Base-by-base conservation (phyloP, 192 early-diverging fungal genomes). In the Backusella liffmaniae region DNA sequence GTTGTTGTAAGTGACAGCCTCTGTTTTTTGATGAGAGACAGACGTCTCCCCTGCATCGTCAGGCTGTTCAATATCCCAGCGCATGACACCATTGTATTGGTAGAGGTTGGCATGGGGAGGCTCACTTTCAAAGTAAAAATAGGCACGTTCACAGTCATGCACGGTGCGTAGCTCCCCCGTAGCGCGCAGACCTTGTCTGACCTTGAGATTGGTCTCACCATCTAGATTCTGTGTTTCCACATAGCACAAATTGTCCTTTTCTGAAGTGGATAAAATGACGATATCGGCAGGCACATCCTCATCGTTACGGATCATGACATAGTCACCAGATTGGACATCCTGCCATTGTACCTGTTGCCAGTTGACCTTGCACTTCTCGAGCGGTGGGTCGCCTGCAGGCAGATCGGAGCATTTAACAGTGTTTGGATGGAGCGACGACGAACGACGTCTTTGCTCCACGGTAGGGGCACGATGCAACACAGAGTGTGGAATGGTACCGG, bases 181-280 rank as follows among this genome's bases (percentile, higher is more conserved):
- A 6, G 91, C 87, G 0, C 84, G 77, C 69, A 92, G 62, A 0
- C 91, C 88, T 37, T 90, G 86, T 67, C 95, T 90, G 36, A 95
- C 90, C 82, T 99, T 99, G 34, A 99, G 85, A 77, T 98, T 99
- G 8, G 98, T 99, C 80, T 99, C 98, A 73, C 98, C 98, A 73
- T 99, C 98, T 66, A 99, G 86, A 73, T 98, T 97, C 76, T 99
- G 97, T 1, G 98, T 99, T 82, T 99, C 98, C 18, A 97, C 89
- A 81, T 94, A 98, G 73, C 95, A 96, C 3, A 93, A 76, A 42
- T 91, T 91, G 73, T 96, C 95, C 12, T 89, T 86, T 73, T 96
- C 98, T 35, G 92, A 94, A 13, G 95, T 90, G 9, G 90, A 88
- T 16, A 99, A 86, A 77, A 98, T 88, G n/a, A 97, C 80, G 18